A percentile compares a stretch with the other conserved stretches of the same genome.
Evolutionary conservation across 1,284 basidiomycete genomes (phyloP).

Genomic region (Trametes sp.): DNA sequence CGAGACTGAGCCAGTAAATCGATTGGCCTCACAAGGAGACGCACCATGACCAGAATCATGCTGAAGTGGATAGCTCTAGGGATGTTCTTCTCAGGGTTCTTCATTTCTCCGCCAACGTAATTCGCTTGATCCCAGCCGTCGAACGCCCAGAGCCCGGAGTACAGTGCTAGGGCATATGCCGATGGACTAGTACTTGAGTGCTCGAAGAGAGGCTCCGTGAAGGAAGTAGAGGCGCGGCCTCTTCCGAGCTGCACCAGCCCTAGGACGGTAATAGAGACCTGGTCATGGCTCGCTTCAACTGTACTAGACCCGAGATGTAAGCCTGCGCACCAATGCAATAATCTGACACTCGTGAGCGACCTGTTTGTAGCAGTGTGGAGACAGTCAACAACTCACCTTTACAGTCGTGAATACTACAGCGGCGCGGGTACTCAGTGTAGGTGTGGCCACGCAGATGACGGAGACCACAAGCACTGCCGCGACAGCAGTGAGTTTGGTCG

Average conservation of each 20-base stretch:
- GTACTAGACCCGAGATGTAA: neutral
- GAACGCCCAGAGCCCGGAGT: constrained; percentile 96
- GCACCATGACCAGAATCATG: constrained; percentile 79
- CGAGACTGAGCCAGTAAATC: no score
- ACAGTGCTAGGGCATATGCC: constrained; percentile 91
- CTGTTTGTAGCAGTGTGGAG: neutral
- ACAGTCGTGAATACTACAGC: constrained; percentile 88
- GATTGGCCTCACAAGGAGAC: constrained; percentile 36
- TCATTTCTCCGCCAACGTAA: constrained; percentile 94
- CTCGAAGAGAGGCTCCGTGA: constrained; percentile 73
- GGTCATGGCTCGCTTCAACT: constrained; percentile 4
- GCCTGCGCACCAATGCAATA: constrained; percentile 57
- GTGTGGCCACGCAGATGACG: constrained; percentile 80
- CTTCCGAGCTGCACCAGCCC: constrained; percentile 78
- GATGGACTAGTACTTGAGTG: constrained; percentile 83
- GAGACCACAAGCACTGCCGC: constrained; percentile 79
- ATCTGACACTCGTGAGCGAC: constrained; percentile 48
- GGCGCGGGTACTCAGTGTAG: constrained; percentile 81
- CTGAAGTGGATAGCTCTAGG: constrained; percentile 90
- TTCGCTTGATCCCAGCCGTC: constrained; percentile 94
- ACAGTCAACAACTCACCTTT: constrained; percentile 63
- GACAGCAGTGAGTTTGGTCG: constrained; percentile 89
- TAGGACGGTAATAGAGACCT: constrained; percentile 76
- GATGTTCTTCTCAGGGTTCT: constrained; percentile 84
- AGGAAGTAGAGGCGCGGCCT: constrained; percentile 71